phyloP scores from a whole-genome alignment of 148 eudicot species.

The Rhododendron simsii region DNA sequence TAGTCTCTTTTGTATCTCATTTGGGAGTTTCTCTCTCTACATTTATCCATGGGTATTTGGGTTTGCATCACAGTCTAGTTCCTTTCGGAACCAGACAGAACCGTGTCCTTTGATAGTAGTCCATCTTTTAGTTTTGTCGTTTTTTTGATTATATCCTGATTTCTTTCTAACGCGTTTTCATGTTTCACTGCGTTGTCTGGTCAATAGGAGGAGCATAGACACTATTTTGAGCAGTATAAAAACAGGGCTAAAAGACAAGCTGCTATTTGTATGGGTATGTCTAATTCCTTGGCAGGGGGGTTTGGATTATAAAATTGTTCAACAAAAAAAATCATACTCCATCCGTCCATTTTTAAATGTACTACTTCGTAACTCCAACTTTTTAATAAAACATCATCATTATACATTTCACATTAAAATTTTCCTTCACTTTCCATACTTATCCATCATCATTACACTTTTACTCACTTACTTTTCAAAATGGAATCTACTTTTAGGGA shows the following conservation, averaged over 20 bases:
- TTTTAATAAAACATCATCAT: no score
- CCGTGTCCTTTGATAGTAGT: background rate
- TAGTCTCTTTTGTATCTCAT: no score
- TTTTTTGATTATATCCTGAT: background rate
- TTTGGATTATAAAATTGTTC: background rate
- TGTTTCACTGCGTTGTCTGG: background rate
- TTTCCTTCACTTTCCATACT: no score
- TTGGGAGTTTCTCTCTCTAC: no score
- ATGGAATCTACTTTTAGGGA: no score
- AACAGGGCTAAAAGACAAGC: constrained; percentile 13
- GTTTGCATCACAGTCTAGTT: background rate
- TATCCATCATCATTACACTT: no score
- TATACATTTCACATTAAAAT: no score
- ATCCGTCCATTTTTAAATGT: no score
- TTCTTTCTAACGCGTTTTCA: background rate
- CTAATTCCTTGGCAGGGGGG: background rate
- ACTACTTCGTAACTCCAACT: no score
- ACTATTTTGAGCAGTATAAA: constrained; percentile 16
- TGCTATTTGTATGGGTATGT: constrained; percentile 31
- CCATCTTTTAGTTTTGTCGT: background rate
- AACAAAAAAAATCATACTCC: no score
- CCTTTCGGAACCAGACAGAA: background rate
- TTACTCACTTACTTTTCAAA: no score
- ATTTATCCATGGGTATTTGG: no score
- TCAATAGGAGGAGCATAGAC: constrained; percentile 22